Base-by-base conservation (phyloP, 2,329 filamentous ascomycete species). In the Chalara sp. region DNA sequence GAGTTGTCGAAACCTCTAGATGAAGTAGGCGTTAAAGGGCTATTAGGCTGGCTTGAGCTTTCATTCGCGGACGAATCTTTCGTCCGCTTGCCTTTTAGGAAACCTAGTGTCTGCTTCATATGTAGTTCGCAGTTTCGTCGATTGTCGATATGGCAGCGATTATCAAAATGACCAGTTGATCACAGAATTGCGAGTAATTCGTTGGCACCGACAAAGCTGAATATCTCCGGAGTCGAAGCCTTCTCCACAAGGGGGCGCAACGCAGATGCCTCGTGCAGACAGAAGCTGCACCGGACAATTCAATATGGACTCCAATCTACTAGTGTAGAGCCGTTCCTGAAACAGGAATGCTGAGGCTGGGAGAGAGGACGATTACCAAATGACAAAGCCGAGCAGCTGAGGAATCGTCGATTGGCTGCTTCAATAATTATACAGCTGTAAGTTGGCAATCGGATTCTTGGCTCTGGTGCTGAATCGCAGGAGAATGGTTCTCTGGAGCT, bases 41-140 rank as follows among this genome's bases (percentile, higher is more conserved):
- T 84, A 58, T 76, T 78, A 60, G 81, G 77, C 68, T 86, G 79
- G 66, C 79, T 86, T 59, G 77, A 76, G 64, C 83, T 76, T 65
- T 83, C 81, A 66, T 74, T 77, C 83, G 87, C 79, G 65, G 74
- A 75, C 65, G 83, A 87, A 76, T 96, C 90, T 82, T 90, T 95
- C 74, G 90, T 95, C 81, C 90, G 86, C 81, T 95, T 96, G 82
- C 96, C 97, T 81, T 96, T 96, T 69, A 97, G 83, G 68, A 96
- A 90, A 72, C 89, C 89, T 77, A 96, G 81, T 71, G 82, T 88
- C 84, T 91, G 93, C 93, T 45, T 53, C 32, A 99, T 97, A 67
- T 61, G 63, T 62, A 63, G 58, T 53, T 55, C 46, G 52, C 61
- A 62, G 59, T 61, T 58, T 56, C 45, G 48, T 51, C 47, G 47